These are phyloP conservation scores for Eragrostis tef DNA, from an alignment of 202 grass and related monocot species.

Conservation along the genomic window DNA sequence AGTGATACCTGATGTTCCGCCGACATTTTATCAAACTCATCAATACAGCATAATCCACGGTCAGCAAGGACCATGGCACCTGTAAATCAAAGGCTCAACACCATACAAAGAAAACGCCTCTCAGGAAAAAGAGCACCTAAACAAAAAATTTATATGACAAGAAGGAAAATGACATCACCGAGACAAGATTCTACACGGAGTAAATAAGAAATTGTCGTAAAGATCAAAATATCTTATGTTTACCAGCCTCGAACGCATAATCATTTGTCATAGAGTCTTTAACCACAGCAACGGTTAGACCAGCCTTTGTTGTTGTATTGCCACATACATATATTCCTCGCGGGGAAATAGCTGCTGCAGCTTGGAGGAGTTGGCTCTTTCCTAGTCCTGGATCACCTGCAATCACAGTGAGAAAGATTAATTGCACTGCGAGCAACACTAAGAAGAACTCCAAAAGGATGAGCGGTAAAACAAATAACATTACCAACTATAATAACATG, in stretches of 20 bases:
- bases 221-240: neutral
- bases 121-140: neutral
- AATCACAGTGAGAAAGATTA: conserved; percentile 20
- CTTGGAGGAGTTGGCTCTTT: conserved; percentile 94
- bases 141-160: conserved; percentile 31
- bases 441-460: too few species aligned
- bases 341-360: conserved; percentile 75
- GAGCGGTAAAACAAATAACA: neutral
- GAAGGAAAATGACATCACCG: neutral
- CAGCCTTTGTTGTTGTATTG: conserved; percentile 94
- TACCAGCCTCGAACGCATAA: conserved; percentile 99
- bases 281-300: conserved; percentile 94
- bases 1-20: conserved; percentile 81
- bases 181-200: conserved; percentile 13
- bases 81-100: conserved; percentile 46
- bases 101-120: neutral
- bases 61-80: conserved; percentile 97
- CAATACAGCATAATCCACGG: conserved; percentile 87
- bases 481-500: conserved; percentile 90
- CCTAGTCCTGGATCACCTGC: conserved; percentile 88
- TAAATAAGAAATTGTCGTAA: neutral
- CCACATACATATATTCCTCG: conserved; percentile 95
- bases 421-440: too few species aligned
- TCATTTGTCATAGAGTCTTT: conserved; percentile 96
- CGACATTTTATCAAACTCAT: conserved; percentile 98